Base-by-base conservation (phyloP, 2,329 filamentous ascomycete species). In the Paraconiothyrium sp. region DNA sequence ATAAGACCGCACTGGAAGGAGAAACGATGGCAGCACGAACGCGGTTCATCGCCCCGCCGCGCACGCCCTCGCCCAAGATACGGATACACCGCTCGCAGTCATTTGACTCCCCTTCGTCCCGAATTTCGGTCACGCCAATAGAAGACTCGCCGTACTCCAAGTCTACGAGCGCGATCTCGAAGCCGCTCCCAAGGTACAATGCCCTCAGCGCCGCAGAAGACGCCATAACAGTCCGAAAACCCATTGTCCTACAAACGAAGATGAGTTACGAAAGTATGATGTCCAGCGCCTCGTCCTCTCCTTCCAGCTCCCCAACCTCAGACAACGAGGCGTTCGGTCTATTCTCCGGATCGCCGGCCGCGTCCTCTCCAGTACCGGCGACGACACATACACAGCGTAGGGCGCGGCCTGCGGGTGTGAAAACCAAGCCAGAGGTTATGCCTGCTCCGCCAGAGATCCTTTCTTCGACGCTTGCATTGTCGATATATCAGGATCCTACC, bases 71-170 rank as follows among this genome's bases (percentile, higher is more conserved):
- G 35, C 76, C 76, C 27, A 77, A 74, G 54, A 69, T 77, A 62
- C 71, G 73, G 57, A 77, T 78, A 63, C 67, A 70, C 49, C 73
- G 75, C 32, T 75, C 76, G 41, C 72, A 73, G 35, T 76, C 71
- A 8, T 78, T 77, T 65, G 73, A 75, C 63, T 76, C 75, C 5
- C 72, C 75, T n/a, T 71, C 69, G 14, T 72, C 71, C 49, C 73
- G 74, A 54, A 63, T 70, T 37, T 71, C 59, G 43, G 59, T 69
- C 2, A 76, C 74, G 1, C 74, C 75, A 5, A 69, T 76, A 54
- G 73, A 76, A 16, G 73, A 75, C 20, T 75, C 69, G 1, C 74
- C 75, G 0, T 76, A 70, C 59, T 78, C 75, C 11, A 78, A 78
- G 58, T 78, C 76, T 22, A 73, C 76, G 3, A 71, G 69, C 43